Evolutionary conservation across 1,139 yeast species (phyloP), one percentile per base, ranked within the genome.

Genomic region (Saccharomyces hybrid): DNA sequence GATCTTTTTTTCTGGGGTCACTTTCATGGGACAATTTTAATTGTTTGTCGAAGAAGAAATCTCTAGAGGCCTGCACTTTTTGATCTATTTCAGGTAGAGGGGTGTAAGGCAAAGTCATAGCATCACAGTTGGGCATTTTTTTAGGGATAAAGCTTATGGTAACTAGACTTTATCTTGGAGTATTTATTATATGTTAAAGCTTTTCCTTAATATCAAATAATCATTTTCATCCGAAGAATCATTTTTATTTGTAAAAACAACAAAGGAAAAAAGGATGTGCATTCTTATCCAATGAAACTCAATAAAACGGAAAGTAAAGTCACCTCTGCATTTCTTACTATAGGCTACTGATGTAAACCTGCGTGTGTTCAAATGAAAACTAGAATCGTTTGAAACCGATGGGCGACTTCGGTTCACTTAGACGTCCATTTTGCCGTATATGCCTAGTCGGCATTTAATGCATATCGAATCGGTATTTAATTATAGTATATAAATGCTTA

Each of bases 1-100:
- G 61, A 34, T 83, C 76, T 54, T 77, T 78, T 31, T 56, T 57
- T 30, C 53, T 50, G 2, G 63, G 56, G 23, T 61, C 56, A 16
- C 54, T 52, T 6, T 51, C 52, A 5, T 54, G 48, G 7, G 65
- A 50, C 9, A 64, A 38, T 27, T 57, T 51, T 30, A 50, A 48
- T 53, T 64, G 69, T 47, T 63, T 61, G 23, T 56, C 53, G 5
- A 52, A 44, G 55, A 54, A 66, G 46, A 50, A 63, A 8, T 58
- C 52, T 9, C 55, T 60, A 32, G 64, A 59, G 5, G 44, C 16
- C 8, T 48, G 48, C 13, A 66, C 51, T 16, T 52, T 59, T 4
- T 47, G 41, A 28, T 28, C 63, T 23, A 65, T 64, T n/a, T 61
- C 63, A 31, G 57, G 59, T 11, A 56, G 20, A 20, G 20, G 20